phyloP scores from a whole-genome alignment of 768 basidiomycete genomes.

The Termitomyces eurrhizus region DNA sequence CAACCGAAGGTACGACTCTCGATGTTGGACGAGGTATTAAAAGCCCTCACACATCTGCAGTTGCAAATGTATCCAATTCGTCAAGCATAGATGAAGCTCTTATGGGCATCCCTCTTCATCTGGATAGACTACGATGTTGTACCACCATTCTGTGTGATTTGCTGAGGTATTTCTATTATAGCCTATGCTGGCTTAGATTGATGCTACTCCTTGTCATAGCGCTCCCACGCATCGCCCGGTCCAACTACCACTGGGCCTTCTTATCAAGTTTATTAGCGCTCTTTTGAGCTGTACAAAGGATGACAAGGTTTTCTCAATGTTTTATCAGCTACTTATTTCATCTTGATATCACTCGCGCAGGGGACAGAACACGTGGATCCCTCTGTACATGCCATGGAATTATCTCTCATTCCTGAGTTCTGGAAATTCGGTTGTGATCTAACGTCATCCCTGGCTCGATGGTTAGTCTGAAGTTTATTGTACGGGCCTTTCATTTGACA shows the following conservation, averaged over 20 bases:
- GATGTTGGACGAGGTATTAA: neutral
- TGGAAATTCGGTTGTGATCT: slow-evolving; percentile 53
- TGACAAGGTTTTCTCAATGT: slow-evolving; percentile 32
- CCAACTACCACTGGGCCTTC: slow-evolving; percentile 60
- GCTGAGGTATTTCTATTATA: slow-evolving; percentile 38
- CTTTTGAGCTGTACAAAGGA: slow-evolving; percentile 48
- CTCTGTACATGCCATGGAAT: slow-evolving; percentile 50
- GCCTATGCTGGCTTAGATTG: neutral
- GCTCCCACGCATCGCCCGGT: slow-evolving; percentile 58
- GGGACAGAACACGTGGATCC: slow-evolving; percentile 47
- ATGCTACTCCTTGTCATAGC: slow-evolving; percentile 30
- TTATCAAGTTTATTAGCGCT: slow-evolving; percentile 49
- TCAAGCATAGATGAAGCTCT: slow-evolving; percentile 32
- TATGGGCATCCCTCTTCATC: slow-evolving; percentile 46
- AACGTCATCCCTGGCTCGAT: slow-evolving; percentile 41
- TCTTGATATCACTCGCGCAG: slow-evolving; percentile 26
- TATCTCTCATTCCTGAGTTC: slow-evolving; percentile 44
- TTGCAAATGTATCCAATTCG: slow-evolving; percentile 2
- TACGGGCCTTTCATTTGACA: neutral
- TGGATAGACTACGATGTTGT: slow-evolving; percentile 59
- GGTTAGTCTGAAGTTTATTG: slow-evolving; percentile 31
- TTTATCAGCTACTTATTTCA: neutral
- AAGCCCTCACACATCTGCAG: slow-evolving; percentile 3
- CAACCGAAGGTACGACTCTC: slow-evolving; percentile 34
- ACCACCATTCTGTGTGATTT: slow-evolving; percentile 49